Evolutionary conservation across 805 yeast species (phyloP).

Genomic region (Yarrowia yakushimensis): DNA sequence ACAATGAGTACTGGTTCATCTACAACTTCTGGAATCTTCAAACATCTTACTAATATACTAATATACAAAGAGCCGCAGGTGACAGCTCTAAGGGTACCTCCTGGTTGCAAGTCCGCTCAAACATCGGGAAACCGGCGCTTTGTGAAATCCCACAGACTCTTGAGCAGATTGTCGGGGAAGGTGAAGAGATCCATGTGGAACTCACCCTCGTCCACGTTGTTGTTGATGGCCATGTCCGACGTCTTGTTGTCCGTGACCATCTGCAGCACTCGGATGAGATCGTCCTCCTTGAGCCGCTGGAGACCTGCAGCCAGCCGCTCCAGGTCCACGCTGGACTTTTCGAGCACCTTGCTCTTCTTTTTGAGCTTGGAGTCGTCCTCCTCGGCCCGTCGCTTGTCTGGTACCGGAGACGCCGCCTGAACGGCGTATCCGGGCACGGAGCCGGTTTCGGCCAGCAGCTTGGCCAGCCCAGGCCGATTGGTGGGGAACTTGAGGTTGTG

Average conservation of each 20-base stretch:
- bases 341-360: conserved; percentile 42
- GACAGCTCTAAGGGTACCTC: neutral
- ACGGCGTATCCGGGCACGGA: conserved; percentile 58
- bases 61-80: neutral
- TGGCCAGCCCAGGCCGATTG: conserved; percentile 66
- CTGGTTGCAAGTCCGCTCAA: neutral
- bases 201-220: conserved; percentile 95
- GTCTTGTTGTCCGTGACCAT: conserved; percentile 97
- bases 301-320: conserved; percentile 88
- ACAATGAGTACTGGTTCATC: neutral
- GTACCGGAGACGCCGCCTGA: conserved; percentile 24
- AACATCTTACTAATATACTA: conserved; percentile 7
- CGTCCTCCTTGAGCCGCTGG: conserved; percentile 86
- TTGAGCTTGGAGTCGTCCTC: conserved; percentile 33
- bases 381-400: conserved; percentile 42
- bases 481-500: conserved; percentile 75
- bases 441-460: conserved; percentile 75
- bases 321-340: conserved; percentile 67
- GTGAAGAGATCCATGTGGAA: conserved; percentile 94
- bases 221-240: conserved; percentile 90
- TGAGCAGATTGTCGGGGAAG: conserved; percentile 82
- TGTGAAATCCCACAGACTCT: conserved; percentile 89
- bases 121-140: conserved; percentile 8
- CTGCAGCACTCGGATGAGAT: conserved; percentile 88
- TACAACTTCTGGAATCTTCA: too few species aligned